Conservation (phyloP, 2,329 filamentous ascomycete genomes). For the Tolypocladium amazonense region DNA sequence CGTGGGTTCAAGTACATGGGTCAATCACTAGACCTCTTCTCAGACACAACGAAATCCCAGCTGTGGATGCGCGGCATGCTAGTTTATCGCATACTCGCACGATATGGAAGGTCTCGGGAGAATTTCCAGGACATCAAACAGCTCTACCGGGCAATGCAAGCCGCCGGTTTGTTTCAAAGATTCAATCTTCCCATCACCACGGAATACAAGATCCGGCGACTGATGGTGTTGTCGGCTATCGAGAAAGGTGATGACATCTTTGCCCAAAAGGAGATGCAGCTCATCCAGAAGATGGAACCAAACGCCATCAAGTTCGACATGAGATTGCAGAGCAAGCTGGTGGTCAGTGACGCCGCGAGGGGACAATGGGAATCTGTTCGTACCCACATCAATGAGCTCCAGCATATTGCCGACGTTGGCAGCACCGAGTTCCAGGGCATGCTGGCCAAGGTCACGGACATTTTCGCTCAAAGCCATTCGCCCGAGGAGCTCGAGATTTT, state of each 20-base stretch:
- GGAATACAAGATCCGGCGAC: slow-evolving; percentile 17
- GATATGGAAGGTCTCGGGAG: background rate
- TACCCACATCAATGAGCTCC: slow-evolving; percentile 11
- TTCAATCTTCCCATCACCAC: slow-evolving; percentile 6
- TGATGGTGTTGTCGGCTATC: slow-evolving; percentile 14
- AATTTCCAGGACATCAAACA: slow-evolving; percentile 10
- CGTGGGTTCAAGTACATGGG: slow-evolving; percentile 4
- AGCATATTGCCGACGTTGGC: slow-evolving; percentile 5
- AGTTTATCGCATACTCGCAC: slow-evolving; percentile 5
- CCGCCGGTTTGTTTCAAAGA: slow-evolving; percentile 15
- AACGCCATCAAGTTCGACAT: slow-evolving; percentile 11
- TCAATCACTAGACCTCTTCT: slow-evolving; percentile 6
- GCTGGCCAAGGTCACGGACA: slow-evolving; percentile 22
- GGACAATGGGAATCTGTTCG: slow-evolving; percentile 15
- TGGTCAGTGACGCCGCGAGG: slow-evolving; percentile 15
- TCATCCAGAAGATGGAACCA: slow-evolving; percentile 10
- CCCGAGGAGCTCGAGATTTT: slow-evolving; percentile 16
- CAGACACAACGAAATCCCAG: background rate
- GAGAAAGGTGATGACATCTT: slow-evolving; percentile 16
- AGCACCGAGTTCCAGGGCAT: slow-evolving; percentile 13
- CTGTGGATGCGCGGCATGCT: slow-evolving; percentile 8
- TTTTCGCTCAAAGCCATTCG: slow-evolving; percentile 15
- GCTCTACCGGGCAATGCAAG: slow-evolving; percentile 16
- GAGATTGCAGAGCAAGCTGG: slow-evolving; percentile 15
- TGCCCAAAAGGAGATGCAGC: slow-evolving; percentile 13